phyloP scores from a whole-genome alignment of 176 grass and related monocot genomes.

The Tillandsia leiboldiana region DNA sequence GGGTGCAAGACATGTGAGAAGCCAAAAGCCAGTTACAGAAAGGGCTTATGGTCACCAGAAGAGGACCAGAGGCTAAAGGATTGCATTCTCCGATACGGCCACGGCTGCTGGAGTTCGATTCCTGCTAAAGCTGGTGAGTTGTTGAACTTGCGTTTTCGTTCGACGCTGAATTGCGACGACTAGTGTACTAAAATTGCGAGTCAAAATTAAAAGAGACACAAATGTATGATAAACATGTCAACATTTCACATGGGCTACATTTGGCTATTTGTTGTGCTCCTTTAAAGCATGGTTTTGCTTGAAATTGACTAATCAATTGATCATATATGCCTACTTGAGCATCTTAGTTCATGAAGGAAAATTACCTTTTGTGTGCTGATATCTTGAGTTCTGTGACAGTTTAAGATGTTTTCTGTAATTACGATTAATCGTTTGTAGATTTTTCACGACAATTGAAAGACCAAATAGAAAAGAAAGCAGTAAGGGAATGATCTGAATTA shows the following conservation, averaged over 20 bases:
- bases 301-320: background rate
- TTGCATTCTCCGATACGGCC: slow-evolving; percentile 47
- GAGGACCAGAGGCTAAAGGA: slow-evolving; percentile 59
- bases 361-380: background rate
- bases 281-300: background rate
- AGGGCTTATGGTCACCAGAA: slow-evolving; percentile 78
- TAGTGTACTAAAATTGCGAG: background rate
- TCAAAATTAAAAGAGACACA: background rate
- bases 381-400: background rate
- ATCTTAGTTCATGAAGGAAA: background rate
- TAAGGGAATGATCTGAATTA: background rate
- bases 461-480: too few species aligned
- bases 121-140: slow-evolving; percentile 49
- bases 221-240: background rate
- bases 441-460: background rate
- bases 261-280: too few species aligned
- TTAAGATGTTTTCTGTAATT: background rate
- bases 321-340: background rate
- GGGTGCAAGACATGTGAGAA: slow-evolving; percentile 63
- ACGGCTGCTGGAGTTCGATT: slow-evolving; percentile 64
- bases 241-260: background rate
- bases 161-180: background rate
- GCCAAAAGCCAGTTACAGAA: slow-evolving; percentile 48
- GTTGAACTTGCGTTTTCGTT: slow-evolving; percentile 5
- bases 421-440: background rate